Conservation (phyloP, 768 basidiomycete genomes). For the Suillus tomentosus region DNA sequence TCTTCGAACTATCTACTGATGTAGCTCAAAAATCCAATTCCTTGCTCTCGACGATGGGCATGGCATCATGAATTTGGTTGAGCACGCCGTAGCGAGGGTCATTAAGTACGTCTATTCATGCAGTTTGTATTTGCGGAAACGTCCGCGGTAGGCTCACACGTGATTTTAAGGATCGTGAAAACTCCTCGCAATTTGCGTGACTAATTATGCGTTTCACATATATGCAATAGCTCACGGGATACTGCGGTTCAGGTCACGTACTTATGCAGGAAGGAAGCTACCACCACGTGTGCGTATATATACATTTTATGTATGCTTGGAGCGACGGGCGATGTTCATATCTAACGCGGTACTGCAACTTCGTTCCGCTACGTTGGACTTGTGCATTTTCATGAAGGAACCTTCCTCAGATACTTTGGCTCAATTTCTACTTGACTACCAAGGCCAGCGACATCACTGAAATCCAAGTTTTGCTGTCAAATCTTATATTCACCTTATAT, state of each 20-base stretch:
- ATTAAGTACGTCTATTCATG: too few species aligned
- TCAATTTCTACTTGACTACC: slow-evolving; percentile 76
- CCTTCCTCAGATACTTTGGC: slow-evolving; percentile 65
- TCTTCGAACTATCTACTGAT: too few species aligned
- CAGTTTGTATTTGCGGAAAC: too few species aligned
- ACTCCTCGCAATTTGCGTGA: not conserved
- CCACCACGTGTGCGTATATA: not conserved
- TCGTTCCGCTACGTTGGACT: too few species aligned
- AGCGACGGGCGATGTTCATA: not conserved
- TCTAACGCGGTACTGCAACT: not conserved
- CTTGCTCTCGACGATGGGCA: too few species aligned
- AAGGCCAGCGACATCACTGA: slow-evolving; percentile 77
- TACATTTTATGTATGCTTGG: not conserved
- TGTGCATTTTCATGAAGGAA: slow-evolving; percentile 42
- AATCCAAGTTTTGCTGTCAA: too few species aligned
- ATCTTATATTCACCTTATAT: too few species aligned
- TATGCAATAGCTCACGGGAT: not conserved
- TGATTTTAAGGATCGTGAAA: not conserved
- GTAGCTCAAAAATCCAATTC: too few species aligned
- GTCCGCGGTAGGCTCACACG: not conserved
- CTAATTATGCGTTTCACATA: not conserved
- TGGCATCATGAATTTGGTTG: too few species aligned
- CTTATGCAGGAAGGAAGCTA: not conserved
- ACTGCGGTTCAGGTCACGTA: too few species aligned
- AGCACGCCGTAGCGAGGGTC: too few species aligned